Conservation (phyloP, 768 basidiomycete genomes). For the Trametes sanguinea region DNA sequence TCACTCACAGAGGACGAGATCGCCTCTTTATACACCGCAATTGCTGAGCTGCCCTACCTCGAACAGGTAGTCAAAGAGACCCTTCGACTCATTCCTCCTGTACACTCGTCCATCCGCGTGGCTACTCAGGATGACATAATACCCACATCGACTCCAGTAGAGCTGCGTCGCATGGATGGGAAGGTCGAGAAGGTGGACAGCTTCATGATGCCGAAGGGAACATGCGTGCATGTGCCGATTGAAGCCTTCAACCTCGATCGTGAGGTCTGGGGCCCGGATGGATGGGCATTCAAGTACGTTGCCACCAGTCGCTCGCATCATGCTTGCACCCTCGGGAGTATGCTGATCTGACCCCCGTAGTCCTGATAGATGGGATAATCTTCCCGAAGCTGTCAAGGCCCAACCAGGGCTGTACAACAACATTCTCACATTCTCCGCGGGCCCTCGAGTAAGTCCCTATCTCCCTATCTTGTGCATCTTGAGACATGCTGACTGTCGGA, state of each 20-base stretch:
- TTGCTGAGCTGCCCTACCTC: constrained; percentile 68
- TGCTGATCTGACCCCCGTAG: constrained; percentile 37
- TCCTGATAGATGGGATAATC: constrained; percentile 79
- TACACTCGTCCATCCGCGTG: constrained; percentile 80
- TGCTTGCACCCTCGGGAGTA: not conserved
- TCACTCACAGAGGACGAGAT: constrained; percentile 66
- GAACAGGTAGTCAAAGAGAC: constrained; percentile 77
- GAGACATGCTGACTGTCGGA: not conserved
- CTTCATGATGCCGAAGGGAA: constrained; percentile 63
- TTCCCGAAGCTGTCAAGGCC: constrained; percentile 67
- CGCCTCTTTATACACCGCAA: constrained; percentile 53
- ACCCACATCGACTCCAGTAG: constrained; percentile 68
- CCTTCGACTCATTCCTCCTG: constrained; percentile 76
- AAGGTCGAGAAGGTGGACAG: constrained; percentile 42
- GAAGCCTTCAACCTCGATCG: constrained; percentile 82
- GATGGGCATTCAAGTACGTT: constrained; percentile 75
- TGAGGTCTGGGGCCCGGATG: constrained; percentile 77
- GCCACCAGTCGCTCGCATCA: not conserved
- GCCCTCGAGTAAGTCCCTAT: constrained; percentile 63
- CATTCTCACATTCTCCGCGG: constrained; percentile 75
- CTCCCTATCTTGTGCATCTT: not conserved
- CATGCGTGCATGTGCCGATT: constrained; percentile 74
- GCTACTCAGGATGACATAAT: constrained; percentile 78
- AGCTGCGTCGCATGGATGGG: constrained; percentile 45
- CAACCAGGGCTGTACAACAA: constrained; percentile 74